phyloP scores from a whole-genome alignment of 352 stramenopile genomes.

The Phytophthora melonis region DNA sequence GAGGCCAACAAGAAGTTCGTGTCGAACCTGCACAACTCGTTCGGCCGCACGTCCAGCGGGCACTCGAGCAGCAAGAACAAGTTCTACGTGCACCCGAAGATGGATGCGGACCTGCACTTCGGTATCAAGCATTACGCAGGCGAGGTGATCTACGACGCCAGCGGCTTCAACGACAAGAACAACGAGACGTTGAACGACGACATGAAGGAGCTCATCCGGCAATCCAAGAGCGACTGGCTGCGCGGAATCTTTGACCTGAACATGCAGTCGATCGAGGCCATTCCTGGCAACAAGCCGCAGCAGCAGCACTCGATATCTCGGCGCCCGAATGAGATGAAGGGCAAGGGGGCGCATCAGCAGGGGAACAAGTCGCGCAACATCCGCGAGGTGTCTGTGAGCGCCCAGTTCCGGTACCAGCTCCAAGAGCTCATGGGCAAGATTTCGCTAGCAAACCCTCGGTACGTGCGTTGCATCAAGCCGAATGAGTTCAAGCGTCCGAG shows the following conservation, averaged over 20 bases:
- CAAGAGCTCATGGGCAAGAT: constrained; percentile 93
- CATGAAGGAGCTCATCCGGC: constrained; percentile 93
- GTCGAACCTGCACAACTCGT: constrained; percentile 85
- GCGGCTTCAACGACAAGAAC: constrained; percentile 99
- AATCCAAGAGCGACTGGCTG: constrained; percentile 87
- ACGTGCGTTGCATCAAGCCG: constrained; percentile 91
- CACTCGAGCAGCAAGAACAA: constrained; percentile 79
- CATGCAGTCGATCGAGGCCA: constrained; percentile 87
- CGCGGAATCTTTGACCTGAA: constrained; percentile 88
- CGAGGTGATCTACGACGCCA: constrained; percentile 97
- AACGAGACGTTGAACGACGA: constrained; percentile 97
- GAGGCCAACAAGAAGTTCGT: constrained; percentile 94
- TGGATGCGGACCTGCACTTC: constrained; percentile 90
- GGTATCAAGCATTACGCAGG: constrained; percentile 93
- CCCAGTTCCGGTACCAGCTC: constrained; percentile 91
- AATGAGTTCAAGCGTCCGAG: constrained; percentile 87
- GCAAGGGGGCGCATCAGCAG: constrained; percentile 37
- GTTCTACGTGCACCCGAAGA: constrained; percentile 92
- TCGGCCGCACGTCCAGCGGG: constrained; percentile 73
- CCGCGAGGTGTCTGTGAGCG: constrained; percentile 86
- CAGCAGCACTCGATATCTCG: constrained; percentile 76
- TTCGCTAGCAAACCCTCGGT: constrained; percentile 86
- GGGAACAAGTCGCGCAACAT: constrained; percentile 86
- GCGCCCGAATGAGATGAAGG: constrained; percentile 65
- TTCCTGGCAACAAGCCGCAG: constrained; percentile 76